Base-by-base conservation (phyloP, 176 grass and related monocot genomes). In the sorghum (Sorghum bicolor) region DNA sequence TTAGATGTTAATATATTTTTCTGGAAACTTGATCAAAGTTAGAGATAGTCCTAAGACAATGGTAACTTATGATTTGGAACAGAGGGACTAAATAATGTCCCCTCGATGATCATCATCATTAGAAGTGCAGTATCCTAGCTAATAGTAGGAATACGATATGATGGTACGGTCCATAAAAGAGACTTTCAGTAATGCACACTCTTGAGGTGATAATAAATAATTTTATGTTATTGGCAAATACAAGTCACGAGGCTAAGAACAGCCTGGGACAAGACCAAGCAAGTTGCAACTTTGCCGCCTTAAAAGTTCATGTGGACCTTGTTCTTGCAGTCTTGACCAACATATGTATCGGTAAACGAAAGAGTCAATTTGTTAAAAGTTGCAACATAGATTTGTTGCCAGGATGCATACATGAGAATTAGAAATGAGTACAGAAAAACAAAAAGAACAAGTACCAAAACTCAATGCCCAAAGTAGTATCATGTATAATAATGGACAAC, bases 361-460 rank as follows among this genome's bases (percentile, higher is more conserved):
- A 70, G 39, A 63, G 37, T 61, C 38, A 85, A 80, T 81, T 17
- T 50, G 61, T 84, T 68, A 17, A 78, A 64, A 62, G 39, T 33
- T 85, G 77, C 16, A 85, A 38, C 4, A 28, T 9, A 70, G 34
- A 64, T 81, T 68, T 69, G 13, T 89, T 85, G 30, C 19, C 41
- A 76, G 62, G 77, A 70, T 76, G 63, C 77, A 76, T 70, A 63
- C 50, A 89, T 89, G 39, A 85, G 82, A 85, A 62, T 85, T 19
- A 64, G 71, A 76, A 70, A 63, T 47, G 37, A 63, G 26, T 17
- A n/a, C n/a, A n/a, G 50, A 76, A 13, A 38, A 85, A 48, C 22
- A 22, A 57, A 64, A 60, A 47, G 26, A 15, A 2, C 11, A 26
- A 58, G 19, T 57, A 43, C 41, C 61, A 74, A 44, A 48, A 67